Conservation (phyloP, 164 flowering plant genomes). For the Tinospora cordifolia region DNA sequence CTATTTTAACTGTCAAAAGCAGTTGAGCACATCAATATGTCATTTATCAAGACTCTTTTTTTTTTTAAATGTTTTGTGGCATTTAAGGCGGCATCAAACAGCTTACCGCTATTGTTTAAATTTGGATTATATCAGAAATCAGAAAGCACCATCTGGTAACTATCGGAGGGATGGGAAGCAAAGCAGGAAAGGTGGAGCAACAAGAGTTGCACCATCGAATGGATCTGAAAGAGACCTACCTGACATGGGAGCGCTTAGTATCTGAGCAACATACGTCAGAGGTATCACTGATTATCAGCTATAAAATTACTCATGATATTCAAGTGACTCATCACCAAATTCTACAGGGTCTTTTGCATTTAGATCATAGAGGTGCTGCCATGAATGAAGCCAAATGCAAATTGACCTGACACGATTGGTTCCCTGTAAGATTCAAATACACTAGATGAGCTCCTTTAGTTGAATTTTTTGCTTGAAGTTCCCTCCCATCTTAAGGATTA, state of each 20-base stretch:
- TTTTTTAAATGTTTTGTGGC: not conserved
- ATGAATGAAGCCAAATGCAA: not conserved
- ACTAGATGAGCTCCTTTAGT: not conserved
- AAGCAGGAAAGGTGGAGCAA: slow-evolving; percentile 1
- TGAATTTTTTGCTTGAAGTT: not conserved
- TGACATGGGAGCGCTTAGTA: not conserved
- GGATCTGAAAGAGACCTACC: slow-evolving; percentile 1
- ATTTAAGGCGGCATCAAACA: not conserved
- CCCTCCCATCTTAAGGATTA: not conserved
- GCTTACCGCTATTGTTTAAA: not conserved
- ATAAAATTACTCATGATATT: not conserved
- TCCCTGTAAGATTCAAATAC: not conserved
- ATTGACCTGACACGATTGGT: not conserved
- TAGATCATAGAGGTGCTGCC: not conserved
- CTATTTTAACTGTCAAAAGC: not conserved
- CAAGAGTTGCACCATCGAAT: not conserved
- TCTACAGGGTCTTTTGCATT: not conserved
- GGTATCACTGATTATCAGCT: not conserved
- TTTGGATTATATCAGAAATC: not conserved
- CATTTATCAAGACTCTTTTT: not conserved
- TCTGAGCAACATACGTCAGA: not conserved
- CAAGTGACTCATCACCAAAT: not conserved
- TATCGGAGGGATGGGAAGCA: not conserved
- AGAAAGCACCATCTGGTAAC: slow-evolving; percentile 1
- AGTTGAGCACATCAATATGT: not conserved